Conservation (phyloP, 805 yeast genomes). For the Metschnikowia lochheadii region DNA sequence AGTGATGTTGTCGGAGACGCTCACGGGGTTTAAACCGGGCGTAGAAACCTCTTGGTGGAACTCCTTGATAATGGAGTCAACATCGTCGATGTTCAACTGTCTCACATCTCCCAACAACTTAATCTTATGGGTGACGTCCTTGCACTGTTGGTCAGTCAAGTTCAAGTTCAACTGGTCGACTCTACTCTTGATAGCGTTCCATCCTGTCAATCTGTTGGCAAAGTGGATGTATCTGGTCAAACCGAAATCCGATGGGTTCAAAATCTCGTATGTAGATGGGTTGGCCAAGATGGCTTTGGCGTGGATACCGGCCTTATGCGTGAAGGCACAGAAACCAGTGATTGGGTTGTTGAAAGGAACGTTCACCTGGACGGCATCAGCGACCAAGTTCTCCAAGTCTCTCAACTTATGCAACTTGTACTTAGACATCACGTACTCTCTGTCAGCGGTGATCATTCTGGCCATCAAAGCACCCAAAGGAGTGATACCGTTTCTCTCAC, state of each 20-base stretch:
- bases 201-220: conserved; percentile 58
- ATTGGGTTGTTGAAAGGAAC: conserved; percentile 61
- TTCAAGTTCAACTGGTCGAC: conserved; percentile 57
- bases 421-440: conserved; percentile 55
- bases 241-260: conserved; percentile 56
- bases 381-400: conserved; percentile 56
- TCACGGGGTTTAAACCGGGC: conserved; percentile 25
- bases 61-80: conserved; percentile 55
- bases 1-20: conserved; percentile 17
- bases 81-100: conserved; percentile 57
- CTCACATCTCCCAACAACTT: conserved; percentile 57
- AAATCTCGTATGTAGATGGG: conserved; percentile 60
- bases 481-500: conserved; percentile 62
- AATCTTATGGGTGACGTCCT: conserved; percentile 52
- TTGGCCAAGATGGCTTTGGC: conserved; percentile 61
- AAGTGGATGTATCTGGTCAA: conserved; percentile 58
- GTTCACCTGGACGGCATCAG: conserved; percentile 56
- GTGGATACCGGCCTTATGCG: conserved; percentile 62
- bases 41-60: conserved; percentile 44
- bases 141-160: conserved; percentile 54
- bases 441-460: conserved; percentile 58
- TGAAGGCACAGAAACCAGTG: conserved; percentile 62
- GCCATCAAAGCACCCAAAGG: conserved; percentile 62
- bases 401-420: conserved; percentile 53
- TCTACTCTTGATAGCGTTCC: conserved; percentile 61